A percentile compares a stretch with the other conserved stretches of the same genome.
These are phyloP conservation scores for Pythium plurisporium DNA, from an alignment of 352 stramenopile genomes.

Conservation along the genomic window DNA sequence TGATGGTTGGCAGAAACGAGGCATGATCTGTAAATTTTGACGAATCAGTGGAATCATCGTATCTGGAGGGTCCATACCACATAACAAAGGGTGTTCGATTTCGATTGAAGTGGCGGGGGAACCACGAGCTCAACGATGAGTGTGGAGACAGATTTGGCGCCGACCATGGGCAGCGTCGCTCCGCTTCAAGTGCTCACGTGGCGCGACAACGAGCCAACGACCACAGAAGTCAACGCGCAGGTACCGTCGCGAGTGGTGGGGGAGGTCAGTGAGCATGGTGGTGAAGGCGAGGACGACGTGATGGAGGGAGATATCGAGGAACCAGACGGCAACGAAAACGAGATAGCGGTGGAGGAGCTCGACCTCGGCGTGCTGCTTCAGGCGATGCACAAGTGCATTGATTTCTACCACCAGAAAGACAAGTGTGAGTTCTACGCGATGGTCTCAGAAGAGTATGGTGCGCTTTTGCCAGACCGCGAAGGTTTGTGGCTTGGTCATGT, in stretches of 20 bases:
- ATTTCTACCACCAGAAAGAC: conserved; percentile 15
- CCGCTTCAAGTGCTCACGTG: not conserved
- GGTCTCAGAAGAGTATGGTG: conserved; percentile 16
- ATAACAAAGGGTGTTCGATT: conserved; percentile 10
- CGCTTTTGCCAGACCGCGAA: not conserved
- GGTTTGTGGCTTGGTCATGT: not conserved
- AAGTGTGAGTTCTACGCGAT: conserved; percentile 18
- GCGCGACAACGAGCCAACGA: not conserved
- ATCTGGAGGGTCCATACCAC: not conserved
- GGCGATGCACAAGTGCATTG: conserved; percentile 17
- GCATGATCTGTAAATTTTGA: conserved; percentile 1
- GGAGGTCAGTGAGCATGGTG: not conserved
- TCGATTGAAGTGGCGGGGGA: conserved; percentile 9
- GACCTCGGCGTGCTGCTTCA: conserved; percentile 12
- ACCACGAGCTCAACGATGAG: not conserved
- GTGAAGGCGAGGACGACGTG: not conserved
- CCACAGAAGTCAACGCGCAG: no score
- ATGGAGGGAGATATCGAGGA: not conserved
- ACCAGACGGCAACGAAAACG: not conserved
- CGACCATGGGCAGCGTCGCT: not conserved
- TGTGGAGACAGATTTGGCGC: not conserved
- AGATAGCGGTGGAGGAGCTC: not conserved
- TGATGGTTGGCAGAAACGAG: no score
- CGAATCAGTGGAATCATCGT: conserved; percentile 6
- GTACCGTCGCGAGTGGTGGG: no score